Percentiles rank a stretch among this genome's conserved stretches.
Conservation (phyloP, 2,329 filamentous ascomycete genomes). For the Xylariaceae sp. region DNA sequence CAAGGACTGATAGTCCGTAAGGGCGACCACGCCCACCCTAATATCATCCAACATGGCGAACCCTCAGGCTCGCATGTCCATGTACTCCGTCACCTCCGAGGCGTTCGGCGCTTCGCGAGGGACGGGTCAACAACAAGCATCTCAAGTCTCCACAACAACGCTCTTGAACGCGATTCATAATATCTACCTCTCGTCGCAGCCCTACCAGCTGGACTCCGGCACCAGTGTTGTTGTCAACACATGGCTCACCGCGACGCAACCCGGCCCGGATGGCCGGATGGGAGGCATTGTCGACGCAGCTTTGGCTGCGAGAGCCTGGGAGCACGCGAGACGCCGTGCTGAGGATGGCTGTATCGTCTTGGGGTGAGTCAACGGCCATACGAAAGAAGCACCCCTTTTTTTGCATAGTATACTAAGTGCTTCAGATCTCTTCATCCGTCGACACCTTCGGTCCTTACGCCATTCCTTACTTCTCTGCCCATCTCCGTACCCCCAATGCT, state of each 20-base stretch:
- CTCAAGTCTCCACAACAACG: constrained; percentile 87
- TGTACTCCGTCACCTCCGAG: constrained; percentile 63
- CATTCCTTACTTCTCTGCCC: constrained; percentile 77
- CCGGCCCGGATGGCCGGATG: constrained; percentile 60
- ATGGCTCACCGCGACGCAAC: constrained; percentile 76
- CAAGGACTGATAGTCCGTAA: constrained; percentile 37
- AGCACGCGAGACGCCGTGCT: constrained; percentile 87
- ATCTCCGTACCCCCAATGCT: constrained; percentile 69
- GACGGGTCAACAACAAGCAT: constrained; percentile 61
- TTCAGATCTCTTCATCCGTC: constrained; percentile 80
- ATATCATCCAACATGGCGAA: constrained; percentile 48
- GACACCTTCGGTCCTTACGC: constrained; percentile 74
- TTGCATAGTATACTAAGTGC: constrained; percentile 15
- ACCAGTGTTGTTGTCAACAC: constrained; percentile 93
- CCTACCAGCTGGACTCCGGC: constrained; percentile 83
- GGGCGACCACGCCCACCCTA: constrained; percentile 32
- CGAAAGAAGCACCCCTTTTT: background rate
- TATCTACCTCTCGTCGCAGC: constrained; percentile 72
- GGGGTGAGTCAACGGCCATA: constrained; percentile 55
- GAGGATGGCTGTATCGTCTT: constrained; percentile 93
- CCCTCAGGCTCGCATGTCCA: constrained; percentile 52
- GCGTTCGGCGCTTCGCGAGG: constrained; percentile 53
- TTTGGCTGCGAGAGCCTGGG: constrained; percentile 80
- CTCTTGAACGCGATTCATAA: constrained; percentile 89
- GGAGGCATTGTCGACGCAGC: constrained; percentile 77